Base-by-base conservation (phyloP, 2,329 filamentous ascomycete genomes). In the Sporothrix luriei region DNA sequence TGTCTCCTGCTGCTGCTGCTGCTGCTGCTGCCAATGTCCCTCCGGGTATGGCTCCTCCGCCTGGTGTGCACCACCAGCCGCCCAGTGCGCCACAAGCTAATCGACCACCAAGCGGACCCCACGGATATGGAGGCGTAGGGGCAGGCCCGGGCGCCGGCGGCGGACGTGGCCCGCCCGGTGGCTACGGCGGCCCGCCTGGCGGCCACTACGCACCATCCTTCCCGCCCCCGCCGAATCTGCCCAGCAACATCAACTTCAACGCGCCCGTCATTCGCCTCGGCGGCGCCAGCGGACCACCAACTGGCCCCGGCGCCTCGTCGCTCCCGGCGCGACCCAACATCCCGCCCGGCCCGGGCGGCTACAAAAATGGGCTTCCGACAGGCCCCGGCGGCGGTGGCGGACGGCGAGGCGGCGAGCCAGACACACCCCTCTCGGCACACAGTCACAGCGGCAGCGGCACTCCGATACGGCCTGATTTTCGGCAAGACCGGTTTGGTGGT, bases 181-280 rank as follows among this genome's bases (percentile, higher is more conserved):
- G 16, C 26, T 26, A 19, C 10, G 26, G 33, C 7, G 55, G 55
- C n/a, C 55, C 19, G 3, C 3, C 16, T 21, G 29, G 55, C 16
- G 29, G 55, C 16, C 91, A 87, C 79, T 89, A 88, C 76, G 89
- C 97, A 73, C 93, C 93, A 72, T 92, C 89, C 79, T 97, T 97
- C 81, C 92, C 96, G 82, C 88, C 93, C 64, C 94, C 94, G 11
- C 84, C 91, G 66, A 97, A 95, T 78, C 92, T 97, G 86, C 93
- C 94, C 21, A 5, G 13, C 66, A 96, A 97, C 79, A 97, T 99
- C 84, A 97, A 99, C 83, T 97, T 98, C 83, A 97, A 92, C 76
- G 95, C 95, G 48, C 94, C 94, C 69, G 93, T 98, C 71, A 98
- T 99, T 77, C 91, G 95, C 69, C 86, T 99, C 59, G 95, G 94